Conservation (phyloP, 2,329 filamentous ascomycete species). For the Dichotomopilus funicola region DNA sequence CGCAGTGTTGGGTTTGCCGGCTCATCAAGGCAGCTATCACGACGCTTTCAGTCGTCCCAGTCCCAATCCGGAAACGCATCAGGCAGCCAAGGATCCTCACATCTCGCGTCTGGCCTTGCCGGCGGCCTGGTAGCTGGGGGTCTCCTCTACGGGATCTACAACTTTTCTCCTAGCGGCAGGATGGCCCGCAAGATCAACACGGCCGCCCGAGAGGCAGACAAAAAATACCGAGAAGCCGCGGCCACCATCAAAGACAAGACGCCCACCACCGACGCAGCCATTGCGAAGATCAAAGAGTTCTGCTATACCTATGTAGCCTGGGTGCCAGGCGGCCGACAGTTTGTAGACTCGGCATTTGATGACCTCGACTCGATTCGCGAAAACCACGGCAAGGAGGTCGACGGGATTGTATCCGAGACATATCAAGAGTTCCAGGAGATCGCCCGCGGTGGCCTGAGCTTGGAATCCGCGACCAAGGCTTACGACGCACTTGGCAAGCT, state of each 20-base stretch:
- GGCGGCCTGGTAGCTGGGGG: slow-evolving; percentile 40
- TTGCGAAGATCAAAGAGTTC: slow-evolving; percentile 58
- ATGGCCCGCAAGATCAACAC: slow-evolving; percentile 40
- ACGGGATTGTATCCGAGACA: slow-evolving; percentile 59
- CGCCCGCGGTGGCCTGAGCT: slow-evolving; percentile 51
- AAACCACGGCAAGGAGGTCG: slow-evolving; percentile 64
- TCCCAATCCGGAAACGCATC: neutral
- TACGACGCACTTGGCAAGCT: slow-evolving; percentile 59
- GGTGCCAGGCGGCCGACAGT: slow-evolving; percentile 63
- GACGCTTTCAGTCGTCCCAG: slow-evolving; percentile 38
- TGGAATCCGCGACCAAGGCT: slow-evolving; percentile 55
- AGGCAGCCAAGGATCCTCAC: slow-evolving; percentile 23
- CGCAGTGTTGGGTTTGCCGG: slow-evolving; percentile 6
- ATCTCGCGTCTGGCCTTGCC: slow-evolving; percentile 36
- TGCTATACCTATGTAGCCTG: slow-evolving; percentile 63
- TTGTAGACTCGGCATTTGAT: slow-evolving; percentile 63
- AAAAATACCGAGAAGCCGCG: slow-evolving; percentile 53
- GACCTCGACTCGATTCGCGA: slow-evolving; percentile 62
- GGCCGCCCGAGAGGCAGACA: slow-evolving; percentile 47
- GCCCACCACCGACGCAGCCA: slow-evolving; percentile 60
- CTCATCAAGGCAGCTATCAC: slow-evolving; percentile 1
- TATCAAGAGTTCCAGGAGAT: slow-evolving; percentile 61
- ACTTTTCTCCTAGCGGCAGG: slow-evolving; percentile 38
- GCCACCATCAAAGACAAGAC: slow-evolving; percentile 56
- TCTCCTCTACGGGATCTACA: slow-evolving; percentile 39